phyloP scores from a whole-genome alignment of 495 filamentous ascomycete species.

The Glonium stellatum region DNA sequence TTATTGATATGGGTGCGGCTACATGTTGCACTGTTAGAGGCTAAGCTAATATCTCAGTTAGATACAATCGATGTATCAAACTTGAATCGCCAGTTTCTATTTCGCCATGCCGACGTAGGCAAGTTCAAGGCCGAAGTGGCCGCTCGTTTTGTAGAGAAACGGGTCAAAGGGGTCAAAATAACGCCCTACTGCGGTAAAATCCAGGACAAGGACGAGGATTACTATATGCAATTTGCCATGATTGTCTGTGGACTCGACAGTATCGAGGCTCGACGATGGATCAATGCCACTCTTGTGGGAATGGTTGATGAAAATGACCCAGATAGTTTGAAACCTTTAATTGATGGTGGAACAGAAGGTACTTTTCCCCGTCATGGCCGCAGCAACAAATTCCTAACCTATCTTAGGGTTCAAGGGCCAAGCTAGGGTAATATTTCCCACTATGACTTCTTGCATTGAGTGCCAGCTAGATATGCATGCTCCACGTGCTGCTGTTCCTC shows the following conservation, averaged over 20 bases:
- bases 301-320: slow-evolving; percentile 77
- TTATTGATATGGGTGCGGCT: slow-evolving; percentile 87
- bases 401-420: slow-evolving; percentile 85
- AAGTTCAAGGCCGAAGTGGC: slow-evolving; percentile 91
- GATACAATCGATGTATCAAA: slow-evolving; percentile 98
- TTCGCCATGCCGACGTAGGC: slow-evolving; percentile 85
- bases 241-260: slow-evolving; percentile 95
- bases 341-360: slow-evolving; percentile 97
- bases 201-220: slow-evolving; percentile 94
- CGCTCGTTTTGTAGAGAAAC: slow-evolving; percentile 78
- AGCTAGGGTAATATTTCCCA: slow-evolving; percentile 85
- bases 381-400: background rate
- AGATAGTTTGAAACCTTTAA: slow-evolving; percentile 80
- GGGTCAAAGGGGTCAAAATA: slow-evolving; percentile 85
- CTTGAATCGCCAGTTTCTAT: slow-evolving; percentile 95
- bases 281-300: slow-evolving; percentile 84
- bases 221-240: slow-evolving; percentile 95
- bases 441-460: slow-evolving; percentile 90
- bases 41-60: slow-evolving; percentile 32
- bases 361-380: slow-evolving; percentile 4
- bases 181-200: slow-evolving; percentile 90
- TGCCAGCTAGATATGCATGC: slow-evolving; percentile 98
- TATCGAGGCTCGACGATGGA: slow-evolving; percentile 96
- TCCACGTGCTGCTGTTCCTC: slow-evolving; percentile 83
- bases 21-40: background rate